Evolutionary conservation across 2,329 filamentous ascomycete genomes (phyloP), one percentile per base, ranked within the genome.

Genomic region (Botrytis byssoidea): DNA sequence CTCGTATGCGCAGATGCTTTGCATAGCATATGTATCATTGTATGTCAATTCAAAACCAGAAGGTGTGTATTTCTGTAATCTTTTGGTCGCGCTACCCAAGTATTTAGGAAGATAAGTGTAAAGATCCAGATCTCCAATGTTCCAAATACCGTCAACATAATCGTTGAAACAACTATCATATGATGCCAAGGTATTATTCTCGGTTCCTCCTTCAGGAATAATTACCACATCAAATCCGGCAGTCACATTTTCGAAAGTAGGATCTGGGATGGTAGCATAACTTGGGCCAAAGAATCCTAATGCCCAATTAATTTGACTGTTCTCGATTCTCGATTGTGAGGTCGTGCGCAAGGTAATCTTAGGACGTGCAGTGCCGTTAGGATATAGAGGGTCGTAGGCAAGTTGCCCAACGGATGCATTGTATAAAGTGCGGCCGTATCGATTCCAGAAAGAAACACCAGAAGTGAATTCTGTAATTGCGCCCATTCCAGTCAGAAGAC

Each of bases 1-100:
- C 78, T 89, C 87, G 76, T 89, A 89, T 3, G 86, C 85, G 76
- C 87, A 89, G 70, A 88, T 82, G 75, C 83, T 87, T 78, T 85
- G 83, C 83, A 86, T 85, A 35, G 83, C 83, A 64, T 87, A 87
- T 0, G 85, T 85, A 77, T 88, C 86, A 75, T 85, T 84, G 51
- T 82, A 76, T 1, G 82, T 88, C 48, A 88, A 81, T 25, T 79
- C 82, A 79, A 89, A 87, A 46, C 84, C 85, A 0, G 77, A 46
- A 5, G 87, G 86, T 7, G 84, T 83, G 77, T 85, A 85, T 55
- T 81, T 74, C 40, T 86, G 84, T 32, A 89, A 79, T 3, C 87
- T 84, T 22, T 80, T 75, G 2, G 84, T 84, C 14, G 86, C 85
- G 42, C 82, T 76, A 16, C 81, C 78, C 7, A 87, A 83, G 75